Percentiles rank a stretch among this genome's conserved stretches.
phyloP scores from a whole-genome alignment of 1,284 basidiomycete genomes.

The Takashimella koratensis region DNA sequence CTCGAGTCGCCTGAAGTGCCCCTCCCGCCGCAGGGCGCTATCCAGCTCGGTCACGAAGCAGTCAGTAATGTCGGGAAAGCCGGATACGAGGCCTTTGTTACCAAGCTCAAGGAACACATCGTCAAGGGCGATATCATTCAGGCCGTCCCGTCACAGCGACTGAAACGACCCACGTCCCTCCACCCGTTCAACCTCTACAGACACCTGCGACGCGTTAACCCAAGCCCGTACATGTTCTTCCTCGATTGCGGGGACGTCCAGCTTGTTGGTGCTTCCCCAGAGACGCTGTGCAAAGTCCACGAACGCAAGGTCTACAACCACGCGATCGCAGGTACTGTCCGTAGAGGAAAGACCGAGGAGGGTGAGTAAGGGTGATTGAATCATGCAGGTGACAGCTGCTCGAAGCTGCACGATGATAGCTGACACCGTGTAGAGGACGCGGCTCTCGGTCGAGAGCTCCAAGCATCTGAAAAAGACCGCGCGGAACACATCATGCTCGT shows the following conservation, averaged over 20 bases:
- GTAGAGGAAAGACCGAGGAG: constrained; percentile 76
- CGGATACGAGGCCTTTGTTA: constrained; percentile 91
- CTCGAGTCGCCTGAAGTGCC: constrained; percentile 60
- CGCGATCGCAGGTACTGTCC: constrained; percentile 94
- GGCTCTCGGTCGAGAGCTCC: constrained; percentile 66
- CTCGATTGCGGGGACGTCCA: constrained; percentile 89
- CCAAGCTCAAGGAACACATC: constrained; percentile 88
- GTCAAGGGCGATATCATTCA: constrained; percentile 97
- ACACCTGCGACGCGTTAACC: constrained; percentile 88
- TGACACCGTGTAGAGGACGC: constrained; percentile 68
- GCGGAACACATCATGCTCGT: constrained; percentile 99
- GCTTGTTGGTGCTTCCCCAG: constrained; percentile 93
- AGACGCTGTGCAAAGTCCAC: constrained; percentile 95
- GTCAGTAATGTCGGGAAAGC: constrained; percentile 89
- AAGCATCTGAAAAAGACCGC: constrained; percentile 85
- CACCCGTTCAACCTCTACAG: constrained; percentile 98
- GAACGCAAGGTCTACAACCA: constrained; percentile 92
- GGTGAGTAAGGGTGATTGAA: constrained; percentile 56
- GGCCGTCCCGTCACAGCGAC: constrained; percentile 91
- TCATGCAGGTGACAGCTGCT: background rate
- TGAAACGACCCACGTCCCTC: constrained; percentile 76
- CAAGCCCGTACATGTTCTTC: constrained; percentile 99
- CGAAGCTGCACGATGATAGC: background rate
- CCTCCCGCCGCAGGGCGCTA: constrained; percentile 54
- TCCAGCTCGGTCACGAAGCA: constrained; percentile 59